These are phyloP conservation scores for Sphaerobolus stellatus DNA, from an alignment of 1,284 basidiomycete species.

Conservation along the genomic window DNA sequence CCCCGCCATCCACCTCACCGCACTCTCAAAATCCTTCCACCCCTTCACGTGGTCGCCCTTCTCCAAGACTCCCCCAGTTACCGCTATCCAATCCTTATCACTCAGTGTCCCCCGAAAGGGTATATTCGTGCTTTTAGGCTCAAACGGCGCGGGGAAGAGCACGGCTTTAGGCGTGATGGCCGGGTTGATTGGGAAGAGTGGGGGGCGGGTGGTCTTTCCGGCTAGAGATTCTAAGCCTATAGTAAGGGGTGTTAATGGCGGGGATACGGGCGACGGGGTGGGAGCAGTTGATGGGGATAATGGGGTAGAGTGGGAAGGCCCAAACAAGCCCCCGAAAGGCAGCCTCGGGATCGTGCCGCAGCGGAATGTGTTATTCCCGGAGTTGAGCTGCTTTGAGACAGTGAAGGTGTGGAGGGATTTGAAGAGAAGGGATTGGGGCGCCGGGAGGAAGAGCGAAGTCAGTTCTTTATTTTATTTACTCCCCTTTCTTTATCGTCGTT, in stretches of 20 bases:
- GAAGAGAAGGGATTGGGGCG: too few relatives aligned
- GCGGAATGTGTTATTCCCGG: slow-evolving; percentile 80
- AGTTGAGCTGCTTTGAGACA: slow-evolving; percentile 73
- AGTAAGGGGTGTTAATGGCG: too few relatives aligned
- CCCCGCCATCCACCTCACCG: too few relatives aligned
- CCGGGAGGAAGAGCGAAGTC: too few relatives aligned
- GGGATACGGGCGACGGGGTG: neutral
- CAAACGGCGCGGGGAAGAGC: slow-evolving; percentile 79
- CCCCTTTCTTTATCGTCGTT: too few relatives aligned
- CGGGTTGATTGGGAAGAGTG: slow-evolving; percentile 56
- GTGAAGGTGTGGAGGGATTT: slow-evolving; percentile 71
- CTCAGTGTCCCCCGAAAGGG: slow-evolving; percentile 66
- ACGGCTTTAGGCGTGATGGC: slow-evolving; percentile 69
- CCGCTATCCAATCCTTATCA: slow-evolving; percentile 62
- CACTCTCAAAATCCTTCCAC: too few relatives aligned
- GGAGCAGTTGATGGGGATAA: neutral
- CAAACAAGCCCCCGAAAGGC: slow-evolving; percentile 32
- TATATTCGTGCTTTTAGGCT: slow-evolving; percentile 74
- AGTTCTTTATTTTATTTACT: too few relatives aligned
- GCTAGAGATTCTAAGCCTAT: too few relatives aligned
- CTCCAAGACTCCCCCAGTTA: too few relatives aligned
- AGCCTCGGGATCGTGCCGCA: slow-evolving; percentile 77
- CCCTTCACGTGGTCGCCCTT: too few relatives aligned
- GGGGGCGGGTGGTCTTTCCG: slow-evolving; percentile 58
- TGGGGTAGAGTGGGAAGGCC: neutral